Evolutionary conservation across 106 monocot species (phyloP).

Genomic region (Ottelia alismoides): DNA sequence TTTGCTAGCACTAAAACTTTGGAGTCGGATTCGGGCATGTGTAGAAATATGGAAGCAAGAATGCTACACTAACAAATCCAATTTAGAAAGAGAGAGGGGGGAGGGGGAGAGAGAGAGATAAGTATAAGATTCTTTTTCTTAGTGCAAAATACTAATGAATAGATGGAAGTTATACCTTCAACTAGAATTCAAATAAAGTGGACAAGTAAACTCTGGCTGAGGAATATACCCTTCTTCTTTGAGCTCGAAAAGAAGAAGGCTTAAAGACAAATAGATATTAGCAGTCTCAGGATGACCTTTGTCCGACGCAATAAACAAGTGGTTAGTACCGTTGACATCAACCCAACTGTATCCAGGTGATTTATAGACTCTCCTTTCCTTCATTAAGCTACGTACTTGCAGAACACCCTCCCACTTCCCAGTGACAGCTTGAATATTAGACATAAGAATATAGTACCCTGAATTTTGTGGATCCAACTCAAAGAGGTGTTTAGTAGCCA

Average conservation of each 20-base stretch:
- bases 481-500: conserved; percentile 68
- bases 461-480: conserved; percentile 75
- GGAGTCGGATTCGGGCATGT: too few relatives aligned
- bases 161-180: too few relatives aligned
- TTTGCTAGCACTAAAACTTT: too few relatives aligned
- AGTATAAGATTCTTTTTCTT: too few relatives aligned
- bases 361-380: conserved; percentile 56
- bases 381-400: conserved; percentile 73
- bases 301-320: conserved; percentile 58
- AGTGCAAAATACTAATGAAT: too few relatives aligned
- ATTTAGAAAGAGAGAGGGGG: too few relatives aligned
- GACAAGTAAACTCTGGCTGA: too few relatives aligned
- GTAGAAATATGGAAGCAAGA: too few relatives aligned
- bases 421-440: conserved; percentile 59
- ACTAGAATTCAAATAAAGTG: too few relatives aligned
- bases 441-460: conserved; percentile 87
- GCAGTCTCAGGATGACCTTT: conserved; percentile 35
- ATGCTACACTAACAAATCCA: too few relatives aligned
- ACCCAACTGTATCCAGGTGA: conserved; percentile 86
- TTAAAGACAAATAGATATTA: conserved; percentile 36
- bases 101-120: too few relatives aligned
- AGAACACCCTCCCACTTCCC: conserved; percentile 59
- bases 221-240: conserved; percentile 80
- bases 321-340: conserved; percentile 32
- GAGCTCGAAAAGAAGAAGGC: conserved; percentile 40